phyloP scores from a whole-genome alignment of 139 green algal genomes.

The Volvox africanus region DNA sequence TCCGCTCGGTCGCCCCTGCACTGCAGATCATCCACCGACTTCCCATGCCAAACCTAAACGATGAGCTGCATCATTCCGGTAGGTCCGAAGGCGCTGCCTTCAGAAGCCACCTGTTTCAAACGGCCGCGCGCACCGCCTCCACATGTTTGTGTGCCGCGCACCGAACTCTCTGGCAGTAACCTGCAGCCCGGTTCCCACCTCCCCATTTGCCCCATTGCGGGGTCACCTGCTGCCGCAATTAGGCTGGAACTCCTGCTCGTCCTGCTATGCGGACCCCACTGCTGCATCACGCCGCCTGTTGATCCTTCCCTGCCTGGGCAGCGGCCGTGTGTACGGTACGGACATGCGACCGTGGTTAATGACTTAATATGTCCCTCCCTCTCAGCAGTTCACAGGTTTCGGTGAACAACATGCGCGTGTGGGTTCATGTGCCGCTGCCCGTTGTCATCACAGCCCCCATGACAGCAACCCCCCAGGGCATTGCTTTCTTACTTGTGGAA shows the following conservation, averaged over 20 bases:
- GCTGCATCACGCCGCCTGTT: conserved; percentile 68
- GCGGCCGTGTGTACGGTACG: conserved; percentile 57
- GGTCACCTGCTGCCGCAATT: not conserved
- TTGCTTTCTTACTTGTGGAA: too few relatives aligned
- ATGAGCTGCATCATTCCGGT: conserved; percentile 90
- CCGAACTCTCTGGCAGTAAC: too few relatives aligned
- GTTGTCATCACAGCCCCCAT: too few relatives aligned
- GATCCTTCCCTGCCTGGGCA: conserved; percentile 70
- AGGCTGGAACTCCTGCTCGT: conserved; percentile 88
- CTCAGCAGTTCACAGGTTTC: too few relatives aligned
- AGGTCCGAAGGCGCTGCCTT: not conserved
- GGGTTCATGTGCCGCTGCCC: not conserved
- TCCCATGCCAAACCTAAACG: conserved; percentile 74
- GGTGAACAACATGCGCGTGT: not conserved
- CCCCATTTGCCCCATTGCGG: not conserved
- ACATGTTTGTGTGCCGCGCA: too few relatives aligned
- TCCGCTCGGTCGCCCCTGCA: not conserved
- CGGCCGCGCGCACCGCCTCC: too few relatives aligned
- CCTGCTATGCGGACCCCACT: conserved; percentile 71
- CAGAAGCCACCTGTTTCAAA: too few relatives aligned
- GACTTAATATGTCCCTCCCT: too few relatives aligned
- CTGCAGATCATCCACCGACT: conserved; percentile 82
- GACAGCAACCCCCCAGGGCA: too few relatives aligned
- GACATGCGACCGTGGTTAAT: not conserved
- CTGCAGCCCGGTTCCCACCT: not conserved